phyloP scores from a whole-genome alignment of 2,329 filamentous ascomycete species.

The Ascochyta viciae-villosae region DNA sequence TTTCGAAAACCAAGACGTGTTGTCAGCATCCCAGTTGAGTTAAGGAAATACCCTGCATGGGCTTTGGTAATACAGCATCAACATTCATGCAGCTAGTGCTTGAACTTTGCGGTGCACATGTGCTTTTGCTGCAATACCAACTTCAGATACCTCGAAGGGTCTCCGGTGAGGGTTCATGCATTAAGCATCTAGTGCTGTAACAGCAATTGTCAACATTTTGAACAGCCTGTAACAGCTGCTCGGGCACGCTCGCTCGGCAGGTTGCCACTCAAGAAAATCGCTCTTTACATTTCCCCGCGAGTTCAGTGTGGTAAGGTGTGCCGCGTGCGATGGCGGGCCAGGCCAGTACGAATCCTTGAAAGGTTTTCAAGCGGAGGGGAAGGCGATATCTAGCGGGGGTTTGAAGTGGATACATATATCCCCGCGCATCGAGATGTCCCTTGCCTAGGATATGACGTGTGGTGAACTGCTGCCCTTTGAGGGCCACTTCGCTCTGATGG shows the following conservation, averaged over 20 bases:
- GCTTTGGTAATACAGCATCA: conserved; percentile 2
- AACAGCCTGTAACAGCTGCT: neutral
- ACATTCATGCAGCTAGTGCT: neutral
- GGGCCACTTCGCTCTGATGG: neutral
- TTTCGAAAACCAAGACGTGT: neutral
- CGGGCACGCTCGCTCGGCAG: neutral
- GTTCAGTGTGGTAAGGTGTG: conserved; percentile 1
- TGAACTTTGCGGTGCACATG: conserved; percentile 1
- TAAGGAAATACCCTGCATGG: neutral
- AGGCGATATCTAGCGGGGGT: conserved; percentile 1
- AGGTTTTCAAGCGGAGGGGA: conserved; percentile 1
- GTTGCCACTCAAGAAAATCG: neutral
- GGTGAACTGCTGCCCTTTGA: neutral
- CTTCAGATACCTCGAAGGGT: neutral
- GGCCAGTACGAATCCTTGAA: neutral
- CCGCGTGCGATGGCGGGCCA: neutral
- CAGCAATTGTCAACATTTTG: neutral
- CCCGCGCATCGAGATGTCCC: conserved; percentile 4
- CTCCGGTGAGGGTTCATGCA: conserved; percentile 1
- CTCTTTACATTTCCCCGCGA: conserved; percentile 3
- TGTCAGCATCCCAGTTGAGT: neutral
- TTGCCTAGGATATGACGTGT: conserved; percentile 7
- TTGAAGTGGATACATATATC: conserved; percentile 1
- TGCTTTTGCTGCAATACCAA: conserved; percentile 2
- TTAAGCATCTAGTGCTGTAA: neutral